Percentiles rank a stretch among this genome's conserved stretches.
These are phyloP conservation scores for Trypethelium eluteriae DNA, from an alignment of 495 filamentous ascomycete species.

Conservation along the genomic window DNA sequence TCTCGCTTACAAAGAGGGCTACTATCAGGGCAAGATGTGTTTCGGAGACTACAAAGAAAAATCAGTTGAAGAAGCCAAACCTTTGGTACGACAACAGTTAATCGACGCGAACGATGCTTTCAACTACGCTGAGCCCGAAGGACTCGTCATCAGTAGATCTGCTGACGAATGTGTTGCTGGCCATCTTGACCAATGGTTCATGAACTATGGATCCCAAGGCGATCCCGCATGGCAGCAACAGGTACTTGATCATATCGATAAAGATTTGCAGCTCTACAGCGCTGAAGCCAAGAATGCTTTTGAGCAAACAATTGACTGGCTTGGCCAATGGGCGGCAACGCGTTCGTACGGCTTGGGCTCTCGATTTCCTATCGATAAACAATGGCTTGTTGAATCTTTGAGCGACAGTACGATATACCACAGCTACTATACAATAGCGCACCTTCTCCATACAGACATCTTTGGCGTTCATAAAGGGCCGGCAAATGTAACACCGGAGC, in stretches of 20 bases:
- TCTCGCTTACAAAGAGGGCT: conserved; percentile 93
- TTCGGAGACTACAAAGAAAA: conserved; percentile 83
- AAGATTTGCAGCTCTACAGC: conserved; percentile 68
- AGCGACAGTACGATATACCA: conserved; percentile 91
- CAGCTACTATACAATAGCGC: conserved; percentile 93
- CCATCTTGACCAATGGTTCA: conserved; percentile 91
- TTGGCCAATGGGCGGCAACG: conserved; percentile 92
- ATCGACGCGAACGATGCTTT: conserved; percentile 77
- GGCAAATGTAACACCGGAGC: conserved; percentile 61
- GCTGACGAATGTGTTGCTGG: conserved; percentile 89
- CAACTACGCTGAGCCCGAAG: conserved; percentile 86
- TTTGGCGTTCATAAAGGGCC: conserved; percentile 67
- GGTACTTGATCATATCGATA: conserved; percentile 65
- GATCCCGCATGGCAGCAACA: conserved; percentile 65
- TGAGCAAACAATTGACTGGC: conserved; percentile 76
- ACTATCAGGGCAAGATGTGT: conserved; percentile 89
- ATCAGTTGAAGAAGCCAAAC: conserved; percentile 76
- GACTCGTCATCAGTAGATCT: conserved; percentile 74
- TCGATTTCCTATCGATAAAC: conserved; percentile 84
- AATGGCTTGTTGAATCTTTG: conserved; percentile 80
- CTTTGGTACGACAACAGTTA: conserved; percentile 71
- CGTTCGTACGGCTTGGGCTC: conserved; percentile 88
- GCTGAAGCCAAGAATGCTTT: conserved; percentile 76
- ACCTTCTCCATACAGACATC: conserved; percentile 73
- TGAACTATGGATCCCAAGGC: conserved; percentile 67